Conservation (phyloP, 2,329 filamentous ascomycete genomes). For the Neopestalotiopsis sp. region DNA sequence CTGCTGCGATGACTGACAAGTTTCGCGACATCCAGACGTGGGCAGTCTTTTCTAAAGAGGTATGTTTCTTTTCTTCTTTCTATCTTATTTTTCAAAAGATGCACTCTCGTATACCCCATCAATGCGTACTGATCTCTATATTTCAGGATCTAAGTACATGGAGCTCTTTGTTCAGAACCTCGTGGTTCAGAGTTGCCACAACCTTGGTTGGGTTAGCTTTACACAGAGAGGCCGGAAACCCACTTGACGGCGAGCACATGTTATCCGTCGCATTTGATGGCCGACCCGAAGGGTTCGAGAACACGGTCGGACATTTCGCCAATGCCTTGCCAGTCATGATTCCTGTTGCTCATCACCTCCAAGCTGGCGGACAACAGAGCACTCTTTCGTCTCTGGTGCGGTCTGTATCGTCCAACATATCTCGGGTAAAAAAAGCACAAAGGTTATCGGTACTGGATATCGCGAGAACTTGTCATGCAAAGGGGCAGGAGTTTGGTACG, state of each 20-base stretch:
- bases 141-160: neutral
- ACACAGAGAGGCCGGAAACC: neutral
- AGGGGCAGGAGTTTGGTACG: neutral
- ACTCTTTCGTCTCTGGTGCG: neutral
- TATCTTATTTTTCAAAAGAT: neutral
- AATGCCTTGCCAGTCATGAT: neutral
- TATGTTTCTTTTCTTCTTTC: neutral
- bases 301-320: neutral
- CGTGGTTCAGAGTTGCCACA: neutral
- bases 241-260: neutral
- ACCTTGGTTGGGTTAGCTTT: neutral
- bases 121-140: neutral
- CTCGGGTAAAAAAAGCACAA: neutral
- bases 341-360: neutral
- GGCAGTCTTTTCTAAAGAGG: constrained; percentile 3
- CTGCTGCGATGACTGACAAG: neutral
- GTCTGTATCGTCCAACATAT: neutral
- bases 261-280: neutral
- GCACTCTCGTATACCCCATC: neutral
- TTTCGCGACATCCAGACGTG: neutral
- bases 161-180: neutral
- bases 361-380: neutral
- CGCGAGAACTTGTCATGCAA: neutral
- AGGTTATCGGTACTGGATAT: neutral
- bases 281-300: neutral